A percentile compares a stretch with the other conserved stretches of the same genome.
Conservation (phyloP, 495 filamentous ascomycete genomes). For the Stereocaulon alpinum region DNA sequence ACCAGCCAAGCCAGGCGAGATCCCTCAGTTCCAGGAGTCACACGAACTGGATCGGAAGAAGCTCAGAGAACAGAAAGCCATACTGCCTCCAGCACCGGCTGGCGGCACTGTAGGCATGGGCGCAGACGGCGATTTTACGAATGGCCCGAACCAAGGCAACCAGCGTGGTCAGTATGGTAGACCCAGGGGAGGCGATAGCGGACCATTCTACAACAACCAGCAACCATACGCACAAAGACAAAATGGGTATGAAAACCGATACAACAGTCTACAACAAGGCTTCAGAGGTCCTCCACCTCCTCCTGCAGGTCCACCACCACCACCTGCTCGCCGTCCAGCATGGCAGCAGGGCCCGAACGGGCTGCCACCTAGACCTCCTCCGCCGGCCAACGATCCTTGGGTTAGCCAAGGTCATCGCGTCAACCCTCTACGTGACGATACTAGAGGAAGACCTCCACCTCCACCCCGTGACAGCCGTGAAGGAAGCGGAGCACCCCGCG, state of each 20-base stretch:
- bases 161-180: constrained; percentile 9
- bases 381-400: constrained; percentile 18
- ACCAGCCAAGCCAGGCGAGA: constrained; percentile 70
- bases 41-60: constrained; percentile 91
- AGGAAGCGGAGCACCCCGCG: constrained; percentile 9
- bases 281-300: constrained; percentile 73
- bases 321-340: constrained; percentile 19
- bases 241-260: constrained; percentile 18
- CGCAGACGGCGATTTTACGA: constrained; percentile 49
- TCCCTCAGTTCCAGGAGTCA: constrained; percentile 84
- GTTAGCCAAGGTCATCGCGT: constrained; percentile 7
- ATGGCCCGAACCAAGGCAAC: constrained; percentile 16
- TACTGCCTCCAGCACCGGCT: constrained; percentile 78
- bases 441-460: constrained; percentile 12
- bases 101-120: constrained; percentile 77
- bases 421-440: constrained; percentile 10
- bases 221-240: constrained; percentile 13
- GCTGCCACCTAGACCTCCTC: constrained; percentile 25
- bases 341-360: constrained; percentile 20
- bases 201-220: constrained; percentile 13
- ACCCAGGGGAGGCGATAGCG: constrained; percentile 11
- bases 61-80: constrained; percentile 64
- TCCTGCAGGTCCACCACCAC: constrained; percentile 16
- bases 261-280: constrained; percentile 44
- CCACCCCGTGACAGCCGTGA: constrained; percentile 13